A percentile compares a stretch with the other conserved stretches of the same genome.
These are phyloP conservation scores for Aureobasidium sp. DNA, from an alignment of 2,329 filamentous ascomycete species.

Conservation along the genomic window DNA sequence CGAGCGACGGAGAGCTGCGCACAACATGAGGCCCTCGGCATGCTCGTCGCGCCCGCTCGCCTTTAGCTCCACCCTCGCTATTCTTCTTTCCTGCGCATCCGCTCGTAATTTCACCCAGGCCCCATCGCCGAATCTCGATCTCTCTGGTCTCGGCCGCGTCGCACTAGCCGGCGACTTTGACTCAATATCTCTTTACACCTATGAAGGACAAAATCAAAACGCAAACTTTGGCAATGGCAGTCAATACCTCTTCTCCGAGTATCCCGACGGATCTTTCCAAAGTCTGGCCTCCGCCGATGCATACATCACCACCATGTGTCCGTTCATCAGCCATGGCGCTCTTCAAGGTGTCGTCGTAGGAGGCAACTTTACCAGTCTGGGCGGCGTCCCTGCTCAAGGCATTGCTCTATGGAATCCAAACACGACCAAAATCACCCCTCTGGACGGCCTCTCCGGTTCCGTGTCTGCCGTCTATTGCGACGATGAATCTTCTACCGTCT, in stretches of 20 bases:
- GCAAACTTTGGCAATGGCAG: conserved; percentile 66
- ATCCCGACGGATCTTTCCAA: conserved; percentile 79
- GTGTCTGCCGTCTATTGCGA: conserved; percentile 83
- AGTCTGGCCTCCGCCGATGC: conserved; percentile 66
- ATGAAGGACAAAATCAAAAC: conserved; percentile 67
- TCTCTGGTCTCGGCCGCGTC: conserved; percentile 71
- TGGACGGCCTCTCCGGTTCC: conserved; percentile 74
- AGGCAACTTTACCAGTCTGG: conserved; percentile 92
- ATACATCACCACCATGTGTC: conserved; percentile 81
- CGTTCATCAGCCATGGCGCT: conserved; percentile 62
- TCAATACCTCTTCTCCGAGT: conserved; percentile 69
- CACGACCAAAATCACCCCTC: conserved; percentile 61
- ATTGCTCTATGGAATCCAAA: conserved; percentile 75
- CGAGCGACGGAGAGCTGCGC: conserved; percentile 14
- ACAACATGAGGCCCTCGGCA: conserved; percentile 17
- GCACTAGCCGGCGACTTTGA: conserved; percentile 85
- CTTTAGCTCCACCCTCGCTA: conserved; percentile 16
- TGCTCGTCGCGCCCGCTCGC: conserved; percentile 17
- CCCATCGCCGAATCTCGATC: conserved; percentile 67
- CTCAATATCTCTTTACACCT: conserved; percentile 85
- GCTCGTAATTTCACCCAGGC: conserved; percentile 47
- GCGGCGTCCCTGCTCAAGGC: conserved; percentile 62
- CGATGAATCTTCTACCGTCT: conserved; percentile 66
- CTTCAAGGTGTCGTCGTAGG: conserved; percentile 73
- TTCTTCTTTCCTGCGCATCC: neutral